Base-by-base conservation (phyloP, 768 basidiomycete species). In the Russula sp. region DNA sequence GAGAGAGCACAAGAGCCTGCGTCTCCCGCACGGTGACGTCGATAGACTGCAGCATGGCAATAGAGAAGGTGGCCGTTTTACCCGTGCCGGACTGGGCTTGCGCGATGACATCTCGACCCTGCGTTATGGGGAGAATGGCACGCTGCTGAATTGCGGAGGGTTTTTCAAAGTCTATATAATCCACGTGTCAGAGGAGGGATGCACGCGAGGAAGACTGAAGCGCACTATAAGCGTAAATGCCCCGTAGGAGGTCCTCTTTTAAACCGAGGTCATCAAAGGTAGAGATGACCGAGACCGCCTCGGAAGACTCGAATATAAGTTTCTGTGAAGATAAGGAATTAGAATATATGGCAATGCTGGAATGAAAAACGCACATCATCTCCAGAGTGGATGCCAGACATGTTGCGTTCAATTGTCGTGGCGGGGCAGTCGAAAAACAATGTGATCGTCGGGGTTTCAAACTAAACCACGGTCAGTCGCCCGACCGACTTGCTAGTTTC, bases 11-110 rank as follows among this genome's bases (percentile, higher is more conserved):
- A 54, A 99, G 86, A 0, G 93, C 96, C 75, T 98, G 96, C 3
- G 93, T 94, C 76, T 97, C 94, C 64, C 94, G 86, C 53, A 98
- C 83, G 42, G 90, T 87, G 46, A 91, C 85, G 74, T 99, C 96
- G 83, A 99, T 97, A 66, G 92, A 93, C 73, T 99, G 96, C 56
- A 99, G 86, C 74, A 97, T 93, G 67, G 95, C 90, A 73, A 99
- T 97, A 68, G 94, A 95, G 78, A 98, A 98, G 20, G 96, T 97
- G 7, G 96, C 96, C 10, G 96, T 99, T 91, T 98, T 99, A 82
- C 96, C 96, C 41, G 96, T 98, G 73, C 96, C 96, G 38, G 95
- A 97, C 78, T 98, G 96, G 46, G 96, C 96, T 78, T 98, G 96
- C 39, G 96, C 96, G 73, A 99, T 98, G 63, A 98, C 96, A 81